Conservation (phyloP, 208 protist species). For the Leishmania mexicana region DNA sequence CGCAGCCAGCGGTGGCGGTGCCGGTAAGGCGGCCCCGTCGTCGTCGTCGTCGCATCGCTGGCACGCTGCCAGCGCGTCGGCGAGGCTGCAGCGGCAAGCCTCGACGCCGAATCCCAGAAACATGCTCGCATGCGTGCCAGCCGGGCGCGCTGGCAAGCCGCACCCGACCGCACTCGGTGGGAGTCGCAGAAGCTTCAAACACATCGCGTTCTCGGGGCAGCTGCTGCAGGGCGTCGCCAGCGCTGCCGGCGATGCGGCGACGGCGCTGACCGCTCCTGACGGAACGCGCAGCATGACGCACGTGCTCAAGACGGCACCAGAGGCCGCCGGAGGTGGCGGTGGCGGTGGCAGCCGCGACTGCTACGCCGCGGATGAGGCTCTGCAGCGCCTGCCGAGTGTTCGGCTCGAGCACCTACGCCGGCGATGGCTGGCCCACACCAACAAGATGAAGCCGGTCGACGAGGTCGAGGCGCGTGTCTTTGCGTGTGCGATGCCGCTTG, state of each 20-base stretch:
- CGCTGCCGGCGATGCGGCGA: not conserved
- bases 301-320: too few species aligned
- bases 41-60: not conserved
- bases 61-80: not conserved
- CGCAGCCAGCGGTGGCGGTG: not conserved
- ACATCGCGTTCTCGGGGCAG: not conserved
- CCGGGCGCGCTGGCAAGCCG: not conserved
- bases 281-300: too few species aligned
- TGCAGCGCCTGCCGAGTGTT: slow-evolving; percentile 21
- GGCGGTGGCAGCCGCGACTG: slow-evolving; percentile 2
- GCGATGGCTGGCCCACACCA: slow-evolving; percentile 56
- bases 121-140: not conserved
- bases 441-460: slow-evolving; percentile 32
- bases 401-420: slow-evolving; percentile 56
- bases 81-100: not conserved
- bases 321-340: not conserved
- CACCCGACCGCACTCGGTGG: not conserved
- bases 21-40: not conserved
- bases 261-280: too few species aligned
- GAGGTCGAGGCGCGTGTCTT: slow-evolving; percentile 57
- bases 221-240: not conserved
- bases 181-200: too few species aligned
- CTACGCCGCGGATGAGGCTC: slow-evolving; percentile 21
- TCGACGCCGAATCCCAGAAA: not conserved
- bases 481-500: slow-evolving; percentile 55